Evolutionary conservation across 768 basidiomycete species (phyloP), one percentile per base, ranked within the genome.

Genomic region (Harrya chromipes): DNA sequence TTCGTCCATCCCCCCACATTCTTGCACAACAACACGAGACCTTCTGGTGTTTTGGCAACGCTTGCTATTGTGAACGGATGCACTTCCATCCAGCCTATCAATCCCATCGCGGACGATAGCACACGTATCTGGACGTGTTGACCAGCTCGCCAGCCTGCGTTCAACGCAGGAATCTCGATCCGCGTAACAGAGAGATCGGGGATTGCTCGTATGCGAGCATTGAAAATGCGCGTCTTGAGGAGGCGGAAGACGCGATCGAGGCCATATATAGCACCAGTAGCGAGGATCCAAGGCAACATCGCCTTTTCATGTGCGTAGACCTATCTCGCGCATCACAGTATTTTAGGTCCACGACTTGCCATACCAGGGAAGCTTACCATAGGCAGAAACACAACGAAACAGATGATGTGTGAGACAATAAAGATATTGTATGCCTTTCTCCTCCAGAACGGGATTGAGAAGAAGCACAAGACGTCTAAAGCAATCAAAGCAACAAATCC

Each of bases 111-210:
- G n/a, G 71, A 57, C 10, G 66, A 64, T 2, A 79, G 65, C 0
- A 78, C 67, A 37, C 78, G 68, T 24, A 84, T 52, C 40, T 82
- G 75, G 38, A 84, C 78, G 57, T 84, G 81, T 56, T 84, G 82
- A 3, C 83, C 81, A 0, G 79, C 71, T 24, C 80, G 69, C 82
- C 82, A 84, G 17, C 82, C 82, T 0, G 70, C 66, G 41, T 70
- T 73, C 38, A 82, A 38, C 5, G 60, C 46, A 1, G 75, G 75
- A 8, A 81, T 61, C 33, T 77, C 72, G 23, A 83, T 59, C 37
- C 76, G 69, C 6, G 79, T 80, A 36, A 74, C 68, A 13, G 67
- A 66, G 19, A 80, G 72, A 9, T 74, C 74, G 2, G 73, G 69
- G 10, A 82, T 64, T 1, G 77, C 61, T 20, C 66, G 66, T 49